A percentile compares a stretch with the other conserved stretches of the same genome.
phyloP scores from a whole-genome alignment of 148 eudicot genomes.

The Silene latifolia region DNA sequence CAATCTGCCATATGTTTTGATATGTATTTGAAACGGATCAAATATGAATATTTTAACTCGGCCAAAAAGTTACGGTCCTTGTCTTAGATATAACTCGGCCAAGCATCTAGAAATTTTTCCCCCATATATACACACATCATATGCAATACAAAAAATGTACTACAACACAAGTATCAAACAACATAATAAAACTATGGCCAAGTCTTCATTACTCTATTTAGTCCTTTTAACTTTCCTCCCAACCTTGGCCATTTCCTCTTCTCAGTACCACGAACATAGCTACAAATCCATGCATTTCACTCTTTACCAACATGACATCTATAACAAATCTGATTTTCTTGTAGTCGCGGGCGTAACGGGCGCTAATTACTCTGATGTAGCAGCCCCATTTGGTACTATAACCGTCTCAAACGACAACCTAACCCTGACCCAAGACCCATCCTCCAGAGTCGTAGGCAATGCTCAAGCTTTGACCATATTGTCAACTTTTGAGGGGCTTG shows the following conservation, averaged over 20 bases:
- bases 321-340: background rate
- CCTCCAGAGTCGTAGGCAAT: conserved; percentile 9
- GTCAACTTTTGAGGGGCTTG: conserved; percentile 32
- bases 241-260: background rate
- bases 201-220: too few relatives aligned
- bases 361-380: background rate
- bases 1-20: too few relatives aligned
- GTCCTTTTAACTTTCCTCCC: too few relatives aligned
- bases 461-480: conserved; percentile 32
- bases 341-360: background rate
- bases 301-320: background rate
- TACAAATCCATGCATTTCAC: conserved; percentile 6
- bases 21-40: too few relatives aligned
- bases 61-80: too few relatives aligned
- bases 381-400: conserved; percentile 14
- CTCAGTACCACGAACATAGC: background rate
- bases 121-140: background rate
- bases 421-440: conserved; percentile 10
- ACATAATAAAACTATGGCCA: too few relatives aligned
- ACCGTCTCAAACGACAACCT: conserved; percentile 3
- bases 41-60: too few relatives aligned
- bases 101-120: too few relatives aligned
- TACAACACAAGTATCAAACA: too few relatives aligned
- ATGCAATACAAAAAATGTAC: background rate
- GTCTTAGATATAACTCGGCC: too few relatives aligned